Base-by-base conservation (phyloP, 2,329 filamentous ascomycete species). In the Biscogniauxia marginata region DNA sequence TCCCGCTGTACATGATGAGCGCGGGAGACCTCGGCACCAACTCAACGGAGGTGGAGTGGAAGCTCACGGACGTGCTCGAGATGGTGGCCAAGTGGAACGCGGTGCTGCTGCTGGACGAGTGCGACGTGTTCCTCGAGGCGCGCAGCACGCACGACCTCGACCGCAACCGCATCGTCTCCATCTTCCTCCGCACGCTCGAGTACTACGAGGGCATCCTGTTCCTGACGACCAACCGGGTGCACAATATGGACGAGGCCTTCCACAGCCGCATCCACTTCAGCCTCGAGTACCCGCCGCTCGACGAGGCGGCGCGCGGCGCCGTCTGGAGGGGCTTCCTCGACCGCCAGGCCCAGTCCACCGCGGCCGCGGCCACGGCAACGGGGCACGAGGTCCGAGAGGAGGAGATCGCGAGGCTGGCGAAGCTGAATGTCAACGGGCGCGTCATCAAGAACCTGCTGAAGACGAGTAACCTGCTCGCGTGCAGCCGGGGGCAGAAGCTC, bases 61-160 rank as follows among this genome's bases (percentile, higher is more conserved):
- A 62, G 3, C 49, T 65, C 3, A 54, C 21, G 4, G 46, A 52
- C 4, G 59, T 77, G 23, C 67, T 80, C 51, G 72, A 77, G 53
- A 72, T 79, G 21, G 74, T 76, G 4, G 67, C 70, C 1, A 71
- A 71, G 3, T 79, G 77, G 71, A 70, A 69, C 18, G 70, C 70
- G 0, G 66, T 74, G 20, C 60, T 74, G 7, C 61, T 73, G 16
- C 64, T 71, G 43, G 69, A 72, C 53, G 70, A 72, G 59, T 67
- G 66, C 22, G 70, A 73, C 54, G 61, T 71, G 9, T 71, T 70
- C 56, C 63, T 73, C 4, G 75, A 78, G 61, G 64, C 70, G 23
- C 73, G 77, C 7, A 61, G 57, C 50, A 30, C 59, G 25, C 25
- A 52, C 23, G 59, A 64, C 50, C 21, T 66, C 25, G 30, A 57